Evolutionary conservation across 441 rosid genomes (phyloP), one percentile per base, ranked within the genome.

Genomic region (Adansonia grandidieri): DNA sequence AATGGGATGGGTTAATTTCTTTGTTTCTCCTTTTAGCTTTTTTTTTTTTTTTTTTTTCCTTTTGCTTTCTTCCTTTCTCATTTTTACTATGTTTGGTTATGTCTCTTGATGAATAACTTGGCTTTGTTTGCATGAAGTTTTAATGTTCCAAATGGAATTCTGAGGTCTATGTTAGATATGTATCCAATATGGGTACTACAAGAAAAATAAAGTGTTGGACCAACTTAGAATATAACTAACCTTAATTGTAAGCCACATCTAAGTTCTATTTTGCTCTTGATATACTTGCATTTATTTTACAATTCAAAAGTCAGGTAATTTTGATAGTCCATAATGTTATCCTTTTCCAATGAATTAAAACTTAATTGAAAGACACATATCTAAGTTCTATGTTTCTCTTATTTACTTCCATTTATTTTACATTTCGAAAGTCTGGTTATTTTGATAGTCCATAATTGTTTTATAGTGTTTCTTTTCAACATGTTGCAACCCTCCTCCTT

Each of bases 401-500:
- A 24, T 44, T 66, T 44, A 19, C 32, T 70, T 70, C 20, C 6
- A 48, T 60, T 50, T 50, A 14, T 50, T 50, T 70, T 47, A 24
- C 8, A 7, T 28, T 22, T 48, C 17, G 37, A 22, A 69, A 48
- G 44, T 22, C 14, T 14, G 20, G 44, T 69, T 70, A 24, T 70
- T 60, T 22, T 48, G 45, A 62, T 45, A 9, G n/a, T 61, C 15
- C 24, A 17, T 47, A 75, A 50, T 76, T 76, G 19, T 65, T 76
- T 53, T 44, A 19, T 32, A 42, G 28, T 42, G 8, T 67, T 42
- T 56, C 47, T 1, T 42, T 45, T 13, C 20, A 42, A 56, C 44
- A 48, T 77, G 64, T 68, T 62, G 75, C 80, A 80, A 81, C 94
- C 92, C 91, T 85, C 90, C 90, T 90, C 92, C 88, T 91, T 87